Evolutionary conservation across 2,329 filamentous ascomycete genomes (phyloP).

Genomic region (Stachybotrys chlorohalonatus): DNA sequence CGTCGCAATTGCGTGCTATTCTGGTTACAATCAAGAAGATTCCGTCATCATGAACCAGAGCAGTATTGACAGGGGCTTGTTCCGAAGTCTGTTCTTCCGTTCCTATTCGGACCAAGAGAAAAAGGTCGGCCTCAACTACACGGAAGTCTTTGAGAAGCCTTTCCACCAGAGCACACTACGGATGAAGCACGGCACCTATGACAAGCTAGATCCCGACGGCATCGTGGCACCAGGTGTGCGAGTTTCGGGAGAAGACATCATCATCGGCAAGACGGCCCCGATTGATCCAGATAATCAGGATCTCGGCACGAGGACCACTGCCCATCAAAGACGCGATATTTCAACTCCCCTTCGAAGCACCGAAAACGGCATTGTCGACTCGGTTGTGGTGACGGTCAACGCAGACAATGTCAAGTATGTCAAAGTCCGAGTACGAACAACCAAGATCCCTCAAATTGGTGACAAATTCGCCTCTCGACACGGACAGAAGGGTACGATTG

Average conservation of each 20-base stretch:
- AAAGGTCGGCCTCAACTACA: slow-evolving; percentile 83
- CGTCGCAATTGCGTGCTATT: slow-evolving; percentile 94
- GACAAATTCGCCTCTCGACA: slow-evolving; percentile 99
- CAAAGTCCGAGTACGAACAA: slow-evolving; percentile 94
- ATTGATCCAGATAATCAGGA: slow-evolving; percentile 90
- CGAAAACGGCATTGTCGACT: slow-evolving; percentile 93
- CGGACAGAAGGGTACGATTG: slow-evolving; percentile 98
- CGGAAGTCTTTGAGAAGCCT: slow-evolving; percentile 94
- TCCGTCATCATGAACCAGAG: slow-evolving; percentile 99
- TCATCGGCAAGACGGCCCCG: slow-evolving; percentile 96
- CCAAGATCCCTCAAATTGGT: slow-evolving; percentile 96
- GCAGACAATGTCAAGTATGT: slow-evolving; percentile 91
- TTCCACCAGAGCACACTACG: slow-evolving; percentile 79
- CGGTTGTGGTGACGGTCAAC: slow-evolving; percentile 89
- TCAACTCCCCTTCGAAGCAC: slow-evolving; percentile 92
- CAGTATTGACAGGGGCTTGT: slow-evolving; percentile 93
- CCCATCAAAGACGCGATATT: slow-evolving; percentile 89
- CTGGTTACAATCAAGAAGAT: slow-evolving; percentile 99
- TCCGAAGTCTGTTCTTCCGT: slow-evolving; percentile 96
- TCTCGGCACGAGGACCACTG: slow-evolving; percentile 80
- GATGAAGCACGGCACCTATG: slow-evolving; percentile 90
- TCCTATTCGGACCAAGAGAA: slow-evolving; percentile 97
- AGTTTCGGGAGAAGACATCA: slow-evolving; percentile 96
- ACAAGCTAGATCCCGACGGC: slow-evolving; percentile 95
- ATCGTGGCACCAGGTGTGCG: slow-evolving; percentile 89